These are phyloP conservation scores for Pythium folliculosum DNA, from an alignment of 352 stramenopile species.

Conservation along the genomic window DNA sequence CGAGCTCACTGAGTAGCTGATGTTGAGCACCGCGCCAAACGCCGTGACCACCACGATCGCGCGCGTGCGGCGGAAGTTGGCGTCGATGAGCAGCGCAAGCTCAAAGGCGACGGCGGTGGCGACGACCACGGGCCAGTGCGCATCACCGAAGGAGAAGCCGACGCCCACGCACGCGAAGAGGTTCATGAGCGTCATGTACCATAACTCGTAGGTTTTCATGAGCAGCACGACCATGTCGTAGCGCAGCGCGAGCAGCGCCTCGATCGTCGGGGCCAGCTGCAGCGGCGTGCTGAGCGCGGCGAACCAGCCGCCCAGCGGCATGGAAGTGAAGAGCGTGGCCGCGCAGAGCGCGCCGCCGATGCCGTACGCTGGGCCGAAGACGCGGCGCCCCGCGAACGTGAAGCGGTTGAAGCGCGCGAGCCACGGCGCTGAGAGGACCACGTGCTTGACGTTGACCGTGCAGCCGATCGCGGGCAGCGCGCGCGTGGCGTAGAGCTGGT, in stretches of 20 bases:
- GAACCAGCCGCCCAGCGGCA: not conserved
- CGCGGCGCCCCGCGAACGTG: not conserved
- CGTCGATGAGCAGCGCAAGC: not conserved
- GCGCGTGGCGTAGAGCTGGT: not conserved
- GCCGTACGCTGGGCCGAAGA: not conserved
- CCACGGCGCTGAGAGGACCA: not conserved
- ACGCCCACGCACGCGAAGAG: not conserved
- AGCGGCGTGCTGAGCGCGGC: not conserved
- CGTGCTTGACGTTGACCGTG: not conserved
- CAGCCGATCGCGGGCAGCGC: not conserved
- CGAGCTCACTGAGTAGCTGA: not conserved
- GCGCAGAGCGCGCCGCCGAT: not conserved
- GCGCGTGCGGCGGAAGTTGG: not conserved
- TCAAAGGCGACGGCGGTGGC: not conserved
- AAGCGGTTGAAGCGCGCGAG: not conserved
- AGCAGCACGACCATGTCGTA: constrained; percentile 12
- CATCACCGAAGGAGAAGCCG: not conserved
- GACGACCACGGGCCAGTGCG: not conserved
- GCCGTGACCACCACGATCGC: not conserved
- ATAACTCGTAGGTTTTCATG: constrained; percentile 15
- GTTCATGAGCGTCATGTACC: constrained; percentile 2
- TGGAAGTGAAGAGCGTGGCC: not conserved
- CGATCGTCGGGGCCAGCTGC: not conserved
- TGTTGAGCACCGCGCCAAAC: not conserved
- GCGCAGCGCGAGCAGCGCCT: not conserved